Evolutionary conservation across 805 yeast species (phyloP).

Genomic region (Yarrowia sp.): DNA sequence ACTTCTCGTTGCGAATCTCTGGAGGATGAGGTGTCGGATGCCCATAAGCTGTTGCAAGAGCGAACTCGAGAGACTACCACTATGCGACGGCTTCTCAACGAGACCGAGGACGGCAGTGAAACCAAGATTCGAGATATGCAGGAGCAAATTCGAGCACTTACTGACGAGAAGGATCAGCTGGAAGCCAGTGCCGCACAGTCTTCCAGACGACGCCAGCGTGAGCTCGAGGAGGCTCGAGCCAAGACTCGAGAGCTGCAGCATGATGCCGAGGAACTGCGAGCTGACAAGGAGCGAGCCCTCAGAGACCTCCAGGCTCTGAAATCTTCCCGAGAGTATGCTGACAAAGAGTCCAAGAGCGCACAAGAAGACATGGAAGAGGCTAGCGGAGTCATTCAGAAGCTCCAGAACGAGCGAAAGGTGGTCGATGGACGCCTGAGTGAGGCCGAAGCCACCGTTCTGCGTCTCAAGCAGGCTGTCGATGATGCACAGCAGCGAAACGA

Average conservation of each 20-base stretch:
- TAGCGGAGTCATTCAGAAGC: constrained; percentile 27
- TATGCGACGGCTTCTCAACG: constrained; percentile 64
- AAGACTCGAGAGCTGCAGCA: constrained; percentile 44
- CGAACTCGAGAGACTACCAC: constrained; percentile 74
- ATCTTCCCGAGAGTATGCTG: constrained; percentile 32
- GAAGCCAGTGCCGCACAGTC: constrained; percentile 52
- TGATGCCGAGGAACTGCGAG: constrained; percentile 36
- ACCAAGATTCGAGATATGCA: constrained; percentile 53
- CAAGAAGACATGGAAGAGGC: constrained; percentile 30
- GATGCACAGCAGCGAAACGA: constrained; percentile 40
- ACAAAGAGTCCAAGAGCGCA: constrained; percentile 31
- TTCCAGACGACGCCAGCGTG: constrained; percentile 58
- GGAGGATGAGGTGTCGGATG: constrained; percentile 79
- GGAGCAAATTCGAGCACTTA: constrained; percentile 47
- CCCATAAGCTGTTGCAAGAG: constrained; percentile 69
- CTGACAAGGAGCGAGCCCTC: constrained; percentile 37
- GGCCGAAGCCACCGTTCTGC: constrained; percentile 35
- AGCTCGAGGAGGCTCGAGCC: constrained; percentile 57
- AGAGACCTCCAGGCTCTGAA: constrained; percentile 31
- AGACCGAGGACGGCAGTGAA: constrained; percentile 59
- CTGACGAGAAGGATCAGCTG: constrained; percentile 59
- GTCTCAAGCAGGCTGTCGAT: constrained; percentile 38
- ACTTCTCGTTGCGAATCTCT: constrained; percentile 57
- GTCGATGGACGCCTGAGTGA: constrained; percentile 35
- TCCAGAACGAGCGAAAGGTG: constrained; percentile 31